Evolutionary conservation across 1,284 basidiomycete genomes (phyloP).

Genomic region (Ceratobasidium sp.): DNA sequence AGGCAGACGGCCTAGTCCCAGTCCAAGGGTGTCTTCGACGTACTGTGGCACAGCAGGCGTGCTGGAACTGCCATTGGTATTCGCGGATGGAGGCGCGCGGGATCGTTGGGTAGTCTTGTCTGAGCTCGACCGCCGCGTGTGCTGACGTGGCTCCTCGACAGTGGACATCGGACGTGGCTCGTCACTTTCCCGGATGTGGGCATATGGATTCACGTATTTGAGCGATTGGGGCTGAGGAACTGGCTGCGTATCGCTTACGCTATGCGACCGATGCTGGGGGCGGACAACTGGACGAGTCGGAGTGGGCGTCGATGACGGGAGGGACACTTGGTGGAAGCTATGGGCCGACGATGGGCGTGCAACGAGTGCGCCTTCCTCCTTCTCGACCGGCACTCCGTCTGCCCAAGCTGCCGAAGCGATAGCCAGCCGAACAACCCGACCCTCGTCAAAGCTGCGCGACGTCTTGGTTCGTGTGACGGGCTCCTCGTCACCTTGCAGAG

Average conservation of each 20-base stretch:
- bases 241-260: slow-evolving; percentile 8
- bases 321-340: background rate
- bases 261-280: slow-evolving; percentile 15
- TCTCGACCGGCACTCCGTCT: background rate
- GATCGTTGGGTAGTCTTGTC: background rate
- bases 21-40: slow-evolving; percentile 13
- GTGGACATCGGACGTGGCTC: slow-evolving; percentile 5
- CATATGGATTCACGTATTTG: slow-evolving; percentile 28
- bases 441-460: slow-evolving; percentile 27
- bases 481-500: background rate
- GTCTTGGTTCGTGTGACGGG: slow-evolving; percentile 27
- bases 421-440: slow-evolving; percentile 3
- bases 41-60: background rate
- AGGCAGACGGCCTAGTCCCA: background rate
- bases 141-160: background rate
- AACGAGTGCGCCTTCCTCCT: background rate
- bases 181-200: slow-evolving; percentile 23
- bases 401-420: slow-evolving; percentile 26
- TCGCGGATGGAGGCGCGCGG: background rate
- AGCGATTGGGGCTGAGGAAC: background rate
- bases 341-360: background rate
- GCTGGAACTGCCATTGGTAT: background rate
- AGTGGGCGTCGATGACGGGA: background rate
- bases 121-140: background rate
- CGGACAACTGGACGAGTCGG: background rate